phyloP scores from a whole-genome alignment of 352 stramenopile species.

The Phytophthora pinifolia region DNA sequence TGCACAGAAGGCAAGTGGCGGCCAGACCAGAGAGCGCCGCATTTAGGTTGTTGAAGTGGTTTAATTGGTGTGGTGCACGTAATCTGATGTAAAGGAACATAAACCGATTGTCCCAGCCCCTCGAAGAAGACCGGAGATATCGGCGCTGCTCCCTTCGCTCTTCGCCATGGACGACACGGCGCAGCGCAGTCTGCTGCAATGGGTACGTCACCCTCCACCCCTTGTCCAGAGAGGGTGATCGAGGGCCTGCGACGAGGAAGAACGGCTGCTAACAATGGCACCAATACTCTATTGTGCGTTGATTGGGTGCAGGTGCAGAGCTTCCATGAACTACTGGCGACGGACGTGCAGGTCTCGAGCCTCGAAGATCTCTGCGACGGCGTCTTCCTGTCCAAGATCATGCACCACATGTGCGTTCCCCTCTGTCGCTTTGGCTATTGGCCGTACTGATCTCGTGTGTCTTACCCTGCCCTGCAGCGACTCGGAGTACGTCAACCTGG shows the following conservation, averaged over 20 bases:
- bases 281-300: not conserved
- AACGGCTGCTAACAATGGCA: slow-evolving; percentile 2
- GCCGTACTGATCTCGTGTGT: too few relatives aligned
- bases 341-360: slow-evolving; percentile 38
- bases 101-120: too few relatives aligned
- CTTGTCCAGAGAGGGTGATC: not conserved
- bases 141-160: slow-evolving; percentile 1
- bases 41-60: slow-evolving; percentile 14
- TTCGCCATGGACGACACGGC: slow-evolving; percentile 64
- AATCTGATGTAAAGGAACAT: not conserved
- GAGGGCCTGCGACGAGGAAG: too few relatives aligned
- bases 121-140: slow-evolving; percentile 33
- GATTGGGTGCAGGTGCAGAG: slow-evolving; percentile 77
- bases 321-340: slow-evolving; percentile 60
- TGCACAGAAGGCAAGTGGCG: not conserved
- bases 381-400: slow-evolving; percentile 81
- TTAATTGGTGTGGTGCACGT: not conserved
- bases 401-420: slow-evolving; percentile 82
- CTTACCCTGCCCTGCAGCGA: too few relatives aligned
- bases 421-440: not conserved
- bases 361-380: slow-evolving; percentile 73
- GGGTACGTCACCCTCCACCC: slow-evolving; percentile 41
- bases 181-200: slow-evolving; percentile 75
- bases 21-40: not conserved
- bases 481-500: slow-evolving; percentile 75